Evolutionary conservation across 305 asterid genomes (phyloP).

Genomic region (Solanum hybrid): DNA sequence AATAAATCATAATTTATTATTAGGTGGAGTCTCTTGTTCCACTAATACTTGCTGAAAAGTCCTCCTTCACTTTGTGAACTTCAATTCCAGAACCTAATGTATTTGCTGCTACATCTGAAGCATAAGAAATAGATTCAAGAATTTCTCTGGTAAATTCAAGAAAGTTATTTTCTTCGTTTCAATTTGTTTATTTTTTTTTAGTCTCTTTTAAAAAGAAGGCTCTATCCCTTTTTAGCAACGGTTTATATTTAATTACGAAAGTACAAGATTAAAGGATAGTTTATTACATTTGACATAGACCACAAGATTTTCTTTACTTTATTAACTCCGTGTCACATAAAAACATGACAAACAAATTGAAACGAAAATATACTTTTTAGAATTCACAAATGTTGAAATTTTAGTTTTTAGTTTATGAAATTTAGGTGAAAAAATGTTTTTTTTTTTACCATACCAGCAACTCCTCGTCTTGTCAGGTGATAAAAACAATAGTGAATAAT

Average conservation of each 20-base stretch:
- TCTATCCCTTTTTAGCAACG: neutral
- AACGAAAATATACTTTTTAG: neutral
- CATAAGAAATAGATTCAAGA: neutral
- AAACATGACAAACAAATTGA: neutral
- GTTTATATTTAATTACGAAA: neutral
- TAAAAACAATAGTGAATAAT: neutral
- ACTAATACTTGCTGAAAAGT: neutral
- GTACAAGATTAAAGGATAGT: neutral
- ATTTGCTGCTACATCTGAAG: neutral
- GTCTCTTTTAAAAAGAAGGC: neutral
- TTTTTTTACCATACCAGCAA: neutral
- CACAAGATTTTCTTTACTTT: neutral
- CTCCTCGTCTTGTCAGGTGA: neutral
- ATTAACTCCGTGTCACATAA: neutral
- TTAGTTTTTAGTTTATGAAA: neutral
- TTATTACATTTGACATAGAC: neutral
- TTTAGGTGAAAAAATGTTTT: neutral
- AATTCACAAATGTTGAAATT: neutral
- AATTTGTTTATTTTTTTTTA: neutral
- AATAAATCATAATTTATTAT: neutral
- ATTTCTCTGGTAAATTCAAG: neutral
- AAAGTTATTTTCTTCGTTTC: neutral
- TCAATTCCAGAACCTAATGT: neutral
- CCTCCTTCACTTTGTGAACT: neutral
- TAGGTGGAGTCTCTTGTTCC: neutral